Base-by-base conservation (phyloP, 345 rosid species). In the Orychophragmus violaceus region DNA sequence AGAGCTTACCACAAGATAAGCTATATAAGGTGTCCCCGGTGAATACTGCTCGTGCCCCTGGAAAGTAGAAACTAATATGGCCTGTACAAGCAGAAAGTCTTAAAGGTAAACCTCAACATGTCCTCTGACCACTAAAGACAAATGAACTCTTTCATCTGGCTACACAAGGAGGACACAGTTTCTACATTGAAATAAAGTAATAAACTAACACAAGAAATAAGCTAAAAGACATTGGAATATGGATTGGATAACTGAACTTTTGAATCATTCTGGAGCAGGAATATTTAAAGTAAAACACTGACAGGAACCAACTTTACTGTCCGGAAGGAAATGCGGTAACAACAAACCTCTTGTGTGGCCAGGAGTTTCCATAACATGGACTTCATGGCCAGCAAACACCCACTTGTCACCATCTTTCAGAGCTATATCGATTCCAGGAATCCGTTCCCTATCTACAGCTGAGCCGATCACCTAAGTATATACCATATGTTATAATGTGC, bases 341-440 rank as follows among this genome's bases (percentile, higher is more conserved):
- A 16, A 53, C 30, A 16, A 53, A 90, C 97, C 97, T 86, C 49
- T 79, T 14, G 96, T 91, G 78, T 91, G 96, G 23, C 97, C 97
- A 69, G 97, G 96, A 73, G 96, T 91, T 62, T 84, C 89, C 64
- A 91, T 81, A 52, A 91, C 83, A 45, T 69, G 80, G 64, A 79
- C 93, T 78, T 88, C 96, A 74, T 91, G 97, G 60, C 87, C 93
- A 21, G 89, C 97, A 70, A 91, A 88, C 93, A 83, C 85, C 97
- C 97, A 91, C 62, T 76, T 91, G 64, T 91, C 97, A 66, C 89
- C 89, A 82, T 85, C 96, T 56, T 71, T 83, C 44, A 91, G 77
- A 63, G 59, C 82, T 57, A 91, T 86, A 71, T 91, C 97, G 54
- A 91, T 88, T 44, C 97, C 97, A 28, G 97, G 97, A 64, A 91